Evolutionary conservation across 495 filamentous ascomycete species (phyloP), one percentile per base, ranked within the genome.

Genomic region (Delitschia confertaspora): DNA sequence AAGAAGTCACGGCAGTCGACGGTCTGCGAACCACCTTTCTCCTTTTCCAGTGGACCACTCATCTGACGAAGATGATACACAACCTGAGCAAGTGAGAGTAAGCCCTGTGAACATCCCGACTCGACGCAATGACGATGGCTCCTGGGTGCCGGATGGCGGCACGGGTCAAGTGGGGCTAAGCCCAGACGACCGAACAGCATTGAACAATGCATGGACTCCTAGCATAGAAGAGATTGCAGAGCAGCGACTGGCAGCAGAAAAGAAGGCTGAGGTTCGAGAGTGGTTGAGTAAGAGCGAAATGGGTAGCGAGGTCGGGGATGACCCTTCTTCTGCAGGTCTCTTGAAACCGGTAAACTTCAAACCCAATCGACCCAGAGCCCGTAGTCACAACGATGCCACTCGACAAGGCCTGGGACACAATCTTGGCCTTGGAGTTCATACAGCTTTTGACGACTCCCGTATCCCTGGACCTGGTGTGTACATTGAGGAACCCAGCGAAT

Each of bases 201-300:
- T 60, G 45, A 26, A 33, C 6, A 42, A 56, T 26, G 29, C 27
- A 6, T 48, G 37, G 20, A 41, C 60, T n/a, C 59, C 51, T 19
- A 58, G 39, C n/a, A 23, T 62, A 9, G 45, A 60, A 18, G 59
- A 62, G 37, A 42, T 50, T 18, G 45, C 47, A 14, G 47, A 60
- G n/a, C 47, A 54, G 34, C 41, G 55, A 21, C 23, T 39, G 1
- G 40, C 52, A 16, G 48, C 50, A 5, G 57, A 58, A 33, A 60
- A 58, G 33, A 56, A 62, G 29, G 39, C 47, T n/a, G 54, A 62
- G 13, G 59, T 62, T 20, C 22, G 45, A 20, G 47, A 60, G 9
- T 62, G 59, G 59, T 52, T 62, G n/a, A 35, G 38, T 2, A 49
- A 48, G 16, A 62, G 53, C 36, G 48, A 62, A 23, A 45, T 47